These are phyloP conservation scores for Penicillium tannophilum DNA, from an alignment of 495 filamentous ascomycete genomes.

Conservation along the genomic window DNA sequence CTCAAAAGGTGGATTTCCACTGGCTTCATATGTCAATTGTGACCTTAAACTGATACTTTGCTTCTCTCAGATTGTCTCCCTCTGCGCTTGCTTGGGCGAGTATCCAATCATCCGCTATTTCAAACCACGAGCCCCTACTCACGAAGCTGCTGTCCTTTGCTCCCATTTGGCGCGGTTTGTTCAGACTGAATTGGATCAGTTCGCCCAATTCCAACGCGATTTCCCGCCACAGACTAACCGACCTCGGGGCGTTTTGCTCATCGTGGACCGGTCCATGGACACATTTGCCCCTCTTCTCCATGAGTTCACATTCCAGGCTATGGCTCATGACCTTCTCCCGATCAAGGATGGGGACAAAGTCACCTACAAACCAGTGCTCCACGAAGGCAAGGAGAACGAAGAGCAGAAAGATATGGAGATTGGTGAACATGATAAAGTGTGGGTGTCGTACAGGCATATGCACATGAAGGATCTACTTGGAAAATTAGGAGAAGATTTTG, in stretches of 20 bases:
- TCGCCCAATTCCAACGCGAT: conserved; percentile 75
- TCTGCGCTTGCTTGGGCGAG: conserved; percentile 84
- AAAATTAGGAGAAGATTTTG: conserved; percentile 88
- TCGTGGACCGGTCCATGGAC: conserved; percentile 93
- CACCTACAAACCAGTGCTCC: conserved; percentile 75
- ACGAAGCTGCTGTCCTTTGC: conserved; percentile 86
- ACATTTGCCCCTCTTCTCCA: conserved; percentile 82
- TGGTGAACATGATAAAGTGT: conserved; percentile 84
- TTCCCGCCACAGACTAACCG: conserved; percentile 81
- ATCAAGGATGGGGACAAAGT: conserved; percentile 87
- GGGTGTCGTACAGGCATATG: conserved; percentile 88
- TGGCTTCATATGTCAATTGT: neutral
- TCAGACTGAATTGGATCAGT: conserved; percentile 84
- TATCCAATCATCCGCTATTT: conserved; percentile 92
- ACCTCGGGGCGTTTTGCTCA: conserved; percentile 80
- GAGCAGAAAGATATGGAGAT: conserved; percentile 90
- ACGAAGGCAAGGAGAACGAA: conserved; percentile 65
- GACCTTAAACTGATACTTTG: conserved; percentile 24
- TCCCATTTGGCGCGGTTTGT: conserved; percentile 89
- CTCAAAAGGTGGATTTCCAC: conserved; percentile 69
- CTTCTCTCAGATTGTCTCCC: conserved; percentile 67
- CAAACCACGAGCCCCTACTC: conserved; percentile 67
- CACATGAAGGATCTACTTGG: conserved; percentile 99
- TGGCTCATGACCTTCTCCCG: conserved; percentile 90
- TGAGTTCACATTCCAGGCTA: conserved; percentile 98